phyloP scores from a whole-genome alignment of 1,284 basidiomycete species.

The Leccinum pachyderme region DNA sequence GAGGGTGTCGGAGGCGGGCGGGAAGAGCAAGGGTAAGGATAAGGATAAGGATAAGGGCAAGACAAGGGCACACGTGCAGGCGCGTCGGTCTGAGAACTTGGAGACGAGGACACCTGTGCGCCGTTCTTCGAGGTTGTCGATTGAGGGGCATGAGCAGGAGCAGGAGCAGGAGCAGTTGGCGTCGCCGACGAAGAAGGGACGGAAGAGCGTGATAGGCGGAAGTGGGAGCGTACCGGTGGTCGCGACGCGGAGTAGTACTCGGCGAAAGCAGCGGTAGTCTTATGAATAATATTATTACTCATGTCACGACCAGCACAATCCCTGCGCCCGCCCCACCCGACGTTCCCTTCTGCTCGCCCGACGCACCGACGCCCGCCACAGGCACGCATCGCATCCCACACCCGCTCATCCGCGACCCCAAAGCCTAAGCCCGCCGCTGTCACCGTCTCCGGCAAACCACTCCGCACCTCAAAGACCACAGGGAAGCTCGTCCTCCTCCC shows the following conservation, averaged over 20 bases:
- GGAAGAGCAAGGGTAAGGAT: conserved; percentile 3
- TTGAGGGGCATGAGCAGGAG: too few relatives aligned
- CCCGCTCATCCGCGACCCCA: conserved; percentile 12
- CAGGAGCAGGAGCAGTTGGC: conserved; percentile 10
- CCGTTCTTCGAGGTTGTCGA: conserved; percentile 32
- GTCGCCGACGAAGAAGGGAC: conserved; percentile 26
- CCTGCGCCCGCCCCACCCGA: not conserved
- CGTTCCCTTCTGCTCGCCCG: conserved; percentile 23
- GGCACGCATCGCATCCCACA: conserved; percentile 21
- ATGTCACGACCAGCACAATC: not conserved
- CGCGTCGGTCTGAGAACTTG: not conserved
- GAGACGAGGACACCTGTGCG: conserved; percentile 25
- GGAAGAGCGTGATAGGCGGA: conserved; percentile 16
- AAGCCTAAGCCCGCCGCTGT: conserved; percentile 16
- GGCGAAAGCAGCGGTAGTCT: conserved; percentile 22
- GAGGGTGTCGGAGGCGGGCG: conserved; percentile 15
- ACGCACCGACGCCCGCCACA: conserved; percentile 23
- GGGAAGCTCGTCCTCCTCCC: conserved; percentile 92
- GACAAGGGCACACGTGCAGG: conserved; percentile 8
- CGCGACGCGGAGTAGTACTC: conserved; percentile 26
- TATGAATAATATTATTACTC: not conserved
- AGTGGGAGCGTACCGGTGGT: conserved; percentile 7
- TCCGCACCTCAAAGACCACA: conserved; percentile 87
- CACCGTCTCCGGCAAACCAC: conserved; percentile 45
- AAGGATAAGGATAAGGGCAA: conserved; percentile 9